Evolutionary conservation across 306 rosid genomes (phyloP).

Genomic region (Pyrus pyrifolia): DNA sequence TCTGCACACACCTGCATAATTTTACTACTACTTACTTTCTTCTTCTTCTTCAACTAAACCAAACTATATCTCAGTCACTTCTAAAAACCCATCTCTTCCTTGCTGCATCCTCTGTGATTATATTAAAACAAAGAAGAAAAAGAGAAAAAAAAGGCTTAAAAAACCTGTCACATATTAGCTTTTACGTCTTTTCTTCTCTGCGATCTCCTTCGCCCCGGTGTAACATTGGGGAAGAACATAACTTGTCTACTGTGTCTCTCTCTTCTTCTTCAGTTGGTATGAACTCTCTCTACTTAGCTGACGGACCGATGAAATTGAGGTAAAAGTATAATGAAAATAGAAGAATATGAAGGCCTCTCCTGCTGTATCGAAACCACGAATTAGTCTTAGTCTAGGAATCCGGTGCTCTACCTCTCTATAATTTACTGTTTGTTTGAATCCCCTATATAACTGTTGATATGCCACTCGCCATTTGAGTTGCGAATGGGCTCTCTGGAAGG

Average conservation of each 20-base stretch:
- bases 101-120: conserved; percentile 14
- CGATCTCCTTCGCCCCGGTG: conserved; percentile 8
- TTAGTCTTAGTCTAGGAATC: conserved; percentile 17
- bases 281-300: conserved; percentile 4
- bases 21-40: conserved; percentile 5
- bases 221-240: conserved; percentile 14
- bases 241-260: conserved; percentile 19
- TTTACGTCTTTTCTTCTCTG: conserved; percentile 18
- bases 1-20: conserved; percentile 2
- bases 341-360: conserved; percentile 6
- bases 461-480: conserved; percentile 22
- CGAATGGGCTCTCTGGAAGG: conserved; percentile 48
- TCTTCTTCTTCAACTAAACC: conserved; percentile 13
- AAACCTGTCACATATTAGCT: conserved; percentile 19
- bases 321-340: background rate
- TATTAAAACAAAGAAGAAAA: background rate
- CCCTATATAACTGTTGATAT: conserved; percentile 31
- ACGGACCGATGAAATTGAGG: conserved; percentile 5
- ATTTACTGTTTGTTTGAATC: conserved; percentile 16
- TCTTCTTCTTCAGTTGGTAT: conserved; percentile 8
- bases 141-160: background rate
- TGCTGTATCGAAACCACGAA: conserved; percentile 15
- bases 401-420: conserved; percentile 26
- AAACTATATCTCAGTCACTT: conserved; percentile 9
- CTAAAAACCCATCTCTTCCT: conserved; percentile 16